These are phyloP conservation scores for Tilletia caries DNA, from an alignment of 1,284 basidiomycete species.

Conservation along the genomic window DNA sequence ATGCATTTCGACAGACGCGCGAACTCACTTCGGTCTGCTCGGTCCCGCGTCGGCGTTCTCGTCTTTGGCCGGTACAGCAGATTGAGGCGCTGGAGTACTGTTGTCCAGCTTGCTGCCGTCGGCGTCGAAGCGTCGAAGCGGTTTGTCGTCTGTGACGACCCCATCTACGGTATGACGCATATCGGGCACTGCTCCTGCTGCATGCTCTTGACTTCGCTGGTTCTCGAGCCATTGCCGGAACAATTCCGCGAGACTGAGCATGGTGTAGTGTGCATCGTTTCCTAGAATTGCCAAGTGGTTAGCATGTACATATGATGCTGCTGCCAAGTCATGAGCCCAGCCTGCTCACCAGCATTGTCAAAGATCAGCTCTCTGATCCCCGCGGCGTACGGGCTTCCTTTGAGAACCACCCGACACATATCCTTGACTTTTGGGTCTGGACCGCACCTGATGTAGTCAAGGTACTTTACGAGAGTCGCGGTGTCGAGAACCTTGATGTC, in stretches of 20 bases:
- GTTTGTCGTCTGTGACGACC: background rate
- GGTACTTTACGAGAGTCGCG: background rate
- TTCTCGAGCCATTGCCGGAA: background rate
- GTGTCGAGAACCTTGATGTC: constrained; percentile 8
- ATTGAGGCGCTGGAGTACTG: too few relatives aligned
- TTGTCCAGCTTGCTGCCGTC: too few relatives aligned
- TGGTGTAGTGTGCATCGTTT: constrained; percentile 6
- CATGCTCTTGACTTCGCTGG: background rate
- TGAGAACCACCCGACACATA: background rate
- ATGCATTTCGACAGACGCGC: too few relatives aligned
- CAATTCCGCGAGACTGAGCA: background rate
- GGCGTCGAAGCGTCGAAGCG: too few relatives aligned
- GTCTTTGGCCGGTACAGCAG: too few relatives aligned
- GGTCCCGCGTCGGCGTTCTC: too few relatives aligned
- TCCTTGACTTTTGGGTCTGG: background rate
- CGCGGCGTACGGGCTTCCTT: background rate
- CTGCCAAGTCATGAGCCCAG: too few relatives aligned
- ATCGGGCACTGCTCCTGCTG: background rate
- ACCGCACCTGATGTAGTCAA: background rate
- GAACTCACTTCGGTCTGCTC: too few relatives aligned
- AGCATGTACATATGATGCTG: too few relatives aligned
- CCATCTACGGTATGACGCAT: background rate
- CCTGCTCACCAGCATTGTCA: constrained; percentile 1
- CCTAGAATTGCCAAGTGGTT: background rate
- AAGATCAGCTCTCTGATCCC: background rate